Percentiles rank a stretch among this genome's conserved stretches.
These are phyloP conservation scores for Colletotrichum karsti DNA, from an alignment of 2,329 filamentous ascomycete species.

Conservation along the genomic window DNA sequence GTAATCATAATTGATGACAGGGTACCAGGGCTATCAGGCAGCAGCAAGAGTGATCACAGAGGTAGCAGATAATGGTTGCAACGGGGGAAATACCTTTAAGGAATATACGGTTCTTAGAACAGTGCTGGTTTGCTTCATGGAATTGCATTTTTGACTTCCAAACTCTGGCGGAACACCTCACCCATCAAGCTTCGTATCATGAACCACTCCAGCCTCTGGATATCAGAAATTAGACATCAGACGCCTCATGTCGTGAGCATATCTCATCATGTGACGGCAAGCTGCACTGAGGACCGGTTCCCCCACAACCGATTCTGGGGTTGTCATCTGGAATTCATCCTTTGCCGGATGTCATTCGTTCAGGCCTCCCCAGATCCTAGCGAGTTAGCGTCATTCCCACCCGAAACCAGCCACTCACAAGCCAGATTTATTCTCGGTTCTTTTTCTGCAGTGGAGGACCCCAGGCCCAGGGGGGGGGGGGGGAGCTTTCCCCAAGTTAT, in stretches of 20 bases:
- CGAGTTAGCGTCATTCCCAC: constrained; percentile 15
- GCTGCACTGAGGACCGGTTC: not conserved
- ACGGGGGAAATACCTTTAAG: too few relatives aligned
- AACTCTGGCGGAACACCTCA: too few relatives aligned
- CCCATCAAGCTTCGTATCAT: too few relatives aligned
- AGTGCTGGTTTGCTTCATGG: too few relatives aligned
- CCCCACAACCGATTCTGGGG: constrained; percentile 10
- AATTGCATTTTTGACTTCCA: too few relatives aligned
- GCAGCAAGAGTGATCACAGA: too few relatives aligned
- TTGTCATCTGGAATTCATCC: not conserved
- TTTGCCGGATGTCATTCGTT: constrained; percentile 14
- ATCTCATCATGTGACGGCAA: constrained; percentile 16
- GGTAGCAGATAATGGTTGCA: too few relatives aligned
- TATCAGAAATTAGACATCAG: too few relatives aligned
- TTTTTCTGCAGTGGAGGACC: constrained; percentile 2
- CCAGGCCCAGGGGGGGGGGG: not conserved
- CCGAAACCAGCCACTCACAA: constrained; percentile 22
- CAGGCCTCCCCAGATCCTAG: not conserved
- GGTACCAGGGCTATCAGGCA: too few relatives aligned
- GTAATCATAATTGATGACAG: too few relatives aligned
- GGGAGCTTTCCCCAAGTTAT: constrained; percentile 27
- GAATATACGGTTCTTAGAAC: too few relatives aligned
- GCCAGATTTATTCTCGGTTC: not conserved
- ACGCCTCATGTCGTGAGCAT: not conserved
- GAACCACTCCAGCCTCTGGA: too few relatives aligned